These are phyloP conservation scores for Aspergillus sp. DNA, from an alignment of 2,329 filamentous ascomycete genomes.

Conservation along the genomic window DNA sequence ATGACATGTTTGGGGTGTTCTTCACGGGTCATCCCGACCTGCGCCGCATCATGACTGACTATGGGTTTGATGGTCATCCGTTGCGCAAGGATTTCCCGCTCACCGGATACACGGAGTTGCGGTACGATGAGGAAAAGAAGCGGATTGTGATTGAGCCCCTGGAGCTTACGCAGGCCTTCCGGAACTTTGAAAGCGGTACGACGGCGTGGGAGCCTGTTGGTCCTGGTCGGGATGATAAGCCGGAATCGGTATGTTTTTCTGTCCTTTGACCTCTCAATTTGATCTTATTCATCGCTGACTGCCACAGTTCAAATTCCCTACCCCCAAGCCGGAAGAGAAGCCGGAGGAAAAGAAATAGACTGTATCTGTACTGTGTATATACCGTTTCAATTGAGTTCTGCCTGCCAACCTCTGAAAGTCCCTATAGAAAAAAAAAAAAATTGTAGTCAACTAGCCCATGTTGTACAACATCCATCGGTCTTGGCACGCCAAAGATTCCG, in stretches of 20 bases:
- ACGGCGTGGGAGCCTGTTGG: constrained; percentile 64
- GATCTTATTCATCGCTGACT: not conserved
- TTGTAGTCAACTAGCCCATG: no score
- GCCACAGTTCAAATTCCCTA: constrained; percentile 77
- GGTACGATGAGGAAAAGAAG: constrained; percentile 99
- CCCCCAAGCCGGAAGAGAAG: constrained; percentile 88
- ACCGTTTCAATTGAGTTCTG: constrained; percentile 11
- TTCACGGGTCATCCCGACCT: constrained; percentile 93
- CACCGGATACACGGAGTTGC: constrained; percentile 94
- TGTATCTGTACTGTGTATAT: constrained; percentile 36
- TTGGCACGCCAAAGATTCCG: not conserved
- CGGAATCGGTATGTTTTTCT: constrained; percentile 52
- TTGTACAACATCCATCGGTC: no score
- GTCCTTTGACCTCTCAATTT: not conserved
- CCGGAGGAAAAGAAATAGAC: constrained; percentile 84
- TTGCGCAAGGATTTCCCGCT: constrained; percentile 96
- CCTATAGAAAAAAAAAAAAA: no score
- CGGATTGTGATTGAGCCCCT: constrained; percentile 95
- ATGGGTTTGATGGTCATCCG: constrained; percentile 96
- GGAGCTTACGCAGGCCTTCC: constrained; percentile 95
- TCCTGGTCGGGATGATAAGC: constrained; percentile 66
- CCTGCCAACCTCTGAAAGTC: not conserved
- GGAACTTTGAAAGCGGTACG: constrained; percentile 90
- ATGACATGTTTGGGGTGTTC: constrained; percentile 96
- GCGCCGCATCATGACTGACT: constrained; percentile 97